phyloP scores from a whole-genome alignment of 371 early-diverging fungal genomes.

The Rhizopus arrhizus region DNA sequence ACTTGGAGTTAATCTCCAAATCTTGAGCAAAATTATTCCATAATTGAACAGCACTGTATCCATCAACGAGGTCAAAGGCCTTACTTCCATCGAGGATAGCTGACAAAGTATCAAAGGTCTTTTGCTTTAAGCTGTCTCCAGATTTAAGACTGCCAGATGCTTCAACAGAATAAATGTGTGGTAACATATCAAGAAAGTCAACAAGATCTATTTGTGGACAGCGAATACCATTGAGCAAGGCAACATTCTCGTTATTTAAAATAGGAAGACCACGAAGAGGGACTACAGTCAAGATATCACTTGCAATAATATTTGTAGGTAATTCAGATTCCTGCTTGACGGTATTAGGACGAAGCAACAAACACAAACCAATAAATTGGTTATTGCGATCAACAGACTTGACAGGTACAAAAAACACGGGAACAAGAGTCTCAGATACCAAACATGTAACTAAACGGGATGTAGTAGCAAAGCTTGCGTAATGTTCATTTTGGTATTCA shows the following conservation, averaged over 20 bases:
- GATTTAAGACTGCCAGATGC: neutral
- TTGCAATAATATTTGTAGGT: conserved; percentile 11
- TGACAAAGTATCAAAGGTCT: conserved; percentile 6
- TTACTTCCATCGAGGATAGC: conserved; percentile 4
- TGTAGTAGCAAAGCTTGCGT: conserved; percentile 57
- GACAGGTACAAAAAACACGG: conserved; percentile 42
- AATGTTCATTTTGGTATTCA: conserved; percentile 36
- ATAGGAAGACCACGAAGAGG: conserved; percentile 49
- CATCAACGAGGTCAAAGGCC: conserved; percentile 28
- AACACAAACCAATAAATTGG: conserved; percentile 26
- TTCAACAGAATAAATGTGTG: conserved; percentile 38
- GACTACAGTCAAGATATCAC: conserved; percentile 42
- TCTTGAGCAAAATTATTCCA: conserved; percentile 45
- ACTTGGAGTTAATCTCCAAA: conserved; percentile 32
- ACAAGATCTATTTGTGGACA: conserved; percentile 42
- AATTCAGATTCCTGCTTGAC: conserved; percentile 9
- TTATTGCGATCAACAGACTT: neutral
- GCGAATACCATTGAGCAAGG: conserved; percentile 27
- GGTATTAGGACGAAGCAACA: conserved; percentile 24
- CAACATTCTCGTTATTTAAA: conserved; percentile 12
- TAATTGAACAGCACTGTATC: conserved; percentile 40
- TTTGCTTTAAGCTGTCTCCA: conserved; percentile 5
- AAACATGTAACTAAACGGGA: conserved; percentile 65
- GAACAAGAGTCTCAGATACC: conserved; percentile 60
- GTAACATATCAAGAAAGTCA: conserved; percentile 49